Base-by-base conservation (phyloP, 164 flowering plant species). In the Houttuynia cordata region DNA sequence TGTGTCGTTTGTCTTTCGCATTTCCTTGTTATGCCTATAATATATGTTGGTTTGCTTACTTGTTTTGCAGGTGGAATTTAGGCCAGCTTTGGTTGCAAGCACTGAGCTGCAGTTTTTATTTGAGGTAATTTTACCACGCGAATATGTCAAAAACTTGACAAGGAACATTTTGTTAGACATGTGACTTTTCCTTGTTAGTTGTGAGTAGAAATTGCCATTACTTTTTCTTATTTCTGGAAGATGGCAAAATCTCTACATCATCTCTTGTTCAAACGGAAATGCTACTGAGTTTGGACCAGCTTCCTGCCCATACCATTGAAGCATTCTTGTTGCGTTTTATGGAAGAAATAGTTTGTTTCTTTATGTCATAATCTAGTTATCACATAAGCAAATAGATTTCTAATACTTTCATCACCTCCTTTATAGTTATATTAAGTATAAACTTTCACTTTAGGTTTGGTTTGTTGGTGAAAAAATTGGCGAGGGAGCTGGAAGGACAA, bases 391-490 rank as follows among this genome's bases (percentile, higher is more conserved):
- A 6, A 30, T 30, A 30, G 37, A 30, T 30, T 30, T 30, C 4
- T 30, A 2, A 30, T 30, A 30, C 6, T 30, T 30, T 30, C 6
- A 30, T 2, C 6, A 30, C 6, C 2, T 30, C 6, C 37, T 2
- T 30, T 2, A 30, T 6, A 30, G 2, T 30, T 30, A 30, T 6
- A 30, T 30, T 2, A 30, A 30, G 37, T 30, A 30, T 30, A 30
- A 30, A 30, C 37, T 30, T 30, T 30, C 37, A 30, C 37, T 70
- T 56, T 61, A 93, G 99, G 96, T 81, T 53, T 88, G 80, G 86
- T 88, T 93, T 78, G 80, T 73, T 4, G 91, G 96, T 54, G 87
- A 89, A 56, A 89, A 76, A 77, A 73, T 89, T 75, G 94, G 94
- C 70, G 88, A 83, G 70, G 98, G 90, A 64, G 70, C 68, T 67